Percentiles rank a stretch among this genome's conserved stretches.
Conservation (phyloP, 2,329 filamentous ascomycete species). For the Aaosphaeria pasadenensis region DNA sequence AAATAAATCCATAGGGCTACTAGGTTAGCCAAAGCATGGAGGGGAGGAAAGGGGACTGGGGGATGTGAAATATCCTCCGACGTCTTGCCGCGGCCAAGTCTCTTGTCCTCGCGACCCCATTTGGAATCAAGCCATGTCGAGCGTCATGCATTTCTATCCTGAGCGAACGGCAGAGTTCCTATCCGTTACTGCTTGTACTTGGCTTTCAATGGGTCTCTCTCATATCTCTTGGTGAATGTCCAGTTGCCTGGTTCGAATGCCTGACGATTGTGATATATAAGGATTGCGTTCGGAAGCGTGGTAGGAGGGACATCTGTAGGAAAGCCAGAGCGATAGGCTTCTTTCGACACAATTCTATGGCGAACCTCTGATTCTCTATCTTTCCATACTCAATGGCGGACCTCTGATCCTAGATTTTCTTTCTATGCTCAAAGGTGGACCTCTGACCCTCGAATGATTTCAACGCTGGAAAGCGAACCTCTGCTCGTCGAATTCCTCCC, state of each 20-base stretch:
- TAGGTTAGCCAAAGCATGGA: no score
- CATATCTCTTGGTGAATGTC: neutral
- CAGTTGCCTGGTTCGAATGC: neutral
- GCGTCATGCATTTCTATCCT: neutral
- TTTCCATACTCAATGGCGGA: slow-evolving; percentile 6
- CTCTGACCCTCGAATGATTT: slow-evolving; percentile 6
- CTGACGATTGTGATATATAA: neutral
- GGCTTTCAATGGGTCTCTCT: neutral
- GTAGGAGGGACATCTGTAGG: slow-evolving; percentile 21
- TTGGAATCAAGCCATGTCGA: neutral
- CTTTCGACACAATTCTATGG: slow-evolving; percentile 4
- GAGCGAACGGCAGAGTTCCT: neutral
- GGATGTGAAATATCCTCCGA: slow-evolving; percentile 3
- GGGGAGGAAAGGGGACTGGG: no score
- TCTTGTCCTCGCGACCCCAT: neutral
- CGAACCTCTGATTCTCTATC: slow-evolving; percentile 13
- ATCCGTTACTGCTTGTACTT: neutral
- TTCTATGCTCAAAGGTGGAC: slow-evolving; percentile 6
- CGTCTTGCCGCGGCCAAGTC: slow-evolving; percentile 10
- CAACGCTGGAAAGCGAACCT: neutral
- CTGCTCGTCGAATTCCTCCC: neutral
- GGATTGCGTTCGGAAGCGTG: neutral
- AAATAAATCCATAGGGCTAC: no score
- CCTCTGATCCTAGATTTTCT: slow-evolving; percentile 5
- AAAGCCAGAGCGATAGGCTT: neutral